phyloP scores from a whole-genome alignment of 2,329 filamentous ascomycete species.

The Ambrosiella cleistominuta region DNA sequence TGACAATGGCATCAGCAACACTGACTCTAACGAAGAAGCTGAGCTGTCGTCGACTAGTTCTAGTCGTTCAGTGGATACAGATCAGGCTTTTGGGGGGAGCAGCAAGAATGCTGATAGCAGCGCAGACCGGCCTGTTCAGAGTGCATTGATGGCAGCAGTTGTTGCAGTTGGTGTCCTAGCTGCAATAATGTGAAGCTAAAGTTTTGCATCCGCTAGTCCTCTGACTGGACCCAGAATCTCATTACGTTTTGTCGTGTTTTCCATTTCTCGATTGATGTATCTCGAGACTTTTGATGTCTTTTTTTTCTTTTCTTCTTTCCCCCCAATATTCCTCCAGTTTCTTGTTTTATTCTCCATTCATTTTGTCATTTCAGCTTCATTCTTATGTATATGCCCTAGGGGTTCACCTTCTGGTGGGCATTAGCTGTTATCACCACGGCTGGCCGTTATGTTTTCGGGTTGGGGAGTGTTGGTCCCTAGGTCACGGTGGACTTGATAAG shows the following conservation, averaged over 20 bases:
- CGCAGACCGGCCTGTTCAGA: constrained; percentile 12
- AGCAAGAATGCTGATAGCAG: constrained; percentile 11
- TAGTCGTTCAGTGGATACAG: background rate
- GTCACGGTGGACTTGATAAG: no score
- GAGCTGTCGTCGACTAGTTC: background rate
- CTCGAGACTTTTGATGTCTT: no score
- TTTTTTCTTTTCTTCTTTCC: background rate
- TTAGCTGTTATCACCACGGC: no score
- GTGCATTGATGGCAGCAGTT: constrained; percentile 11
- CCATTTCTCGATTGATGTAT: no score
- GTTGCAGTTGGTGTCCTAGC: constrained; percentile 10
- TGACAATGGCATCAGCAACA: background rate
- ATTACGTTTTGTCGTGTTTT: background rate
- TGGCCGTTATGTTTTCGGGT: no score
- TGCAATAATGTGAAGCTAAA: background rate
- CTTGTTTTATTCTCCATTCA: no score
- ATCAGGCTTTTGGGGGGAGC: constrained; percentile 4
- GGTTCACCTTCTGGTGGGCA: no score
- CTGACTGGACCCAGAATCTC: background rate
- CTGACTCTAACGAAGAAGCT: background rate
- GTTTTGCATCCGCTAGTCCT: no score
- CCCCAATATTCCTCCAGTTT: no score
- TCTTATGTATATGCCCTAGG: no score
- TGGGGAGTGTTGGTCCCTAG: no score
- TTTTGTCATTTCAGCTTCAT: no score